Percentiles rank a stretch among this genome's conserved stretches.
Conservation (phyloP, 1,284 basidiomycete species). For the Prillingera fragicola region DNA sequence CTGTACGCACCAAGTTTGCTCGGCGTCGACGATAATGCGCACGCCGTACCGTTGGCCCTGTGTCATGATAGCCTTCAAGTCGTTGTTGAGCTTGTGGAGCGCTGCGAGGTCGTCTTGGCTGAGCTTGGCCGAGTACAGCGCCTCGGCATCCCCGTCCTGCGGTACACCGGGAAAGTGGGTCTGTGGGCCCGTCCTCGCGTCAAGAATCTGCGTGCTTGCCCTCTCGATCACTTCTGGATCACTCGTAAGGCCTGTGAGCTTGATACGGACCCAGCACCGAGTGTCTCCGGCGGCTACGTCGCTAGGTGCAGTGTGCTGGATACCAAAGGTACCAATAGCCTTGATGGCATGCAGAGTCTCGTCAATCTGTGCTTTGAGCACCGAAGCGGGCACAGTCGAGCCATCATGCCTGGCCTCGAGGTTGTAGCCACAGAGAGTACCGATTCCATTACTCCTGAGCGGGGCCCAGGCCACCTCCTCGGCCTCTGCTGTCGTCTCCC, state of each 20-base stretch:
- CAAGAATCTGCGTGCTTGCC: not conserved
- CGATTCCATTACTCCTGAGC: not conserved
- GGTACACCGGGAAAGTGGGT: not conserved
- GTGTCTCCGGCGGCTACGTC: not conserved
- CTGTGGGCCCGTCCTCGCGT: not conserved
- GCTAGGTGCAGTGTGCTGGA: not conserved
- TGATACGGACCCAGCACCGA: slow-evolving; percentile 1
- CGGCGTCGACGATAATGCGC: slow-evolving; percentile 6
- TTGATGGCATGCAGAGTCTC: not conserved
- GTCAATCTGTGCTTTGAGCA: not conserved
- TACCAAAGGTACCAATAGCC: not conserved
- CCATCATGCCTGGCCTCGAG: not conserved
- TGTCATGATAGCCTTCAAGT: not conserved
- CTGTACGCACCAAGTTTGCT: slow-evolving; percentile 3
- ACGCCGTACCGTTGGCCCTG: slow-evolving; percentile 1
- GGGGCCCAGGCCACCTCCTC: not conserved
- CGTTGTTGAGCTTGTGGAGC: not conserved
- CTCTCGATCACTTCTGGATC: not conserved
- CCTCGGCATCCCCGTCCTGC: slow-evolving; percentile 1
- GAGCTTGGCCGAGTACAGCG: not conserved
- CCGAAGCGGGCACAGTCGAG: not conserved
- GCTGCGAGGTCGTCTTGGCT: not conserved
- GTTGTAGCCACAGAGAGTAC: not conserved
- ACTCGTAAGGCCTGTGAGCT: not conserved
- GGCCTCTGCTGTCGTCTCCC: not conserved